phyloP scores from a whole-genome alignment of 2,329 filamentous ascomycete species.

The Penicillium digitatum region DNA sequence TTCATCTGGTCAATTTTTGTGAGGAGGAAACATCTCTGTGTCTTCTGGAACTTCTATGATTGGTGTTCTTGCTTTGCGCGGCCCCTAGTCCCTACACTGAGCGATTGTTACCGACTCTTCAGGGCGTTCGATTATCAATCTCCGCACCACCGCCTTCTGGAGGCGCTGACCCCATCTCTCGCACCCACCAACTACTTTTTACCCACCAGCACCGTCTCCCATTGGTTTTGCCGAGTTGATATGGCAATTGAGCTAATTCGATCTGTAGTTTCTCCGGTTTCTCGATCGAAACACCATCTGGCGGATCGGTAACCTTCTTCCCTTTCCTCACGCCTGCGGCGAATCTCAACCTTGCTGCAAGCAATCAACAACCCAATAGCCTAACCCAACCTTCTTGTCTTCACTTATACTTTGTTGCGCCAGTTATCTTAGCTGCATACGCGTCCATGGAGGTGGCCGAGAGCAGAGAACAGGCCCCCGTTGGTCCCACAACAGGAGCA shows the following conservation, averaged over 20 bases:
- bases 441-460: conserved; percentile 41
- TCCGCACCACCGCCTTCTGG: conserved; percentile 39
- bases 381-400: neutral
- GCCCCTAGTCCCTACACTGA: conserved; percentile 18
- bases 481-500: conserved; percentile 33
- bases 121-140: conserved; percentile 36
- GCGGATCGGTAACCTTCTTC: conserved; percentile 19
- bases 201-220: conserved; percentile 10
- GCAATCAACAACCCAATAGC: conserved; percentile 14
- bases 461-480: conserved; percentile 34
- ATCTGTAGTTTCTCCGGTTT: conserved; percentile 21
- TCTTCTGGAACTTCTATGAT: neutral
- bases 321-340: conserved; percentile 17
- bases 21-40: neutral
- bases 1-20: conserved; percentile 1
- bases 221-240: conserved; percentile 8
- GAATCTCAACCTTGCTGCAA: conserved; percentile 15
- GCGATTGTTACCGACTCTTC: conserved; percentile 28
- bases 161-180: conserved; percentile 23
- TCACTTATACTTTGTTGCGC: neutral
- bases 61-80: conserved; percentile 21
- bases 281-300: conserved; percentile 7
- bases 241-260: conserved; percentile 29
- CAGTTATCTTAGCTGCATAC: conserved; percentile 1
- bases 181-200: conserved; percentile 20